Evolutionary conservation across 805 yeast genomes (phyloP), one percentile per base, ranked within the genome.

Genomic region (Saccharomycopsis synnaedendra): DNA sequence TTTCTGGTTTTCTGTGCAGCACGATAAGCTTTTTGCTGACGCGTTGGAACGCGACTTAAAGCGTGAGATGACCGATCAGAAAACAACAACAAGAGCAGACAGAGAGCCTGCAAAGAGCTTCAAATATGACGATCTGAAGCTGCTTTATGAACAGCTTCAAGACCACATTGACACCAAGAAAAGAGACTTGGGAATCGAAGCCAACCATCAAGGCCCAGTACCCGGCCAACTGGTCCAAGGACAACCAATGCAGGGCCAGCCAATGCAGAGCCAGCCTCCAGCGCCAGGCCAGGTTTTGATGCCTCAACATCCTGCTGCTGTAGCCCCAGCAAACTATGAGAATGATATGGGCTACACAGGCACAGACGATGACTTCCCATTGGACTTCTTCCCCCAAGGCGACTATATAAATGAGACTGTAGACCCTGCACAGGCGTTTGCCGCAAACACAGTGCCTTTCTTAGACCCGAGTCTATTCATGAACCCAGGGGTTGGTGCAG

Each of bases 1-100:
- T 61, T 87, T 83, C 63, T 93, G 97, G 97, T 88, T 85, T 62
- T 83, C 89, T 59, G 97, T 93, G 6, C 93, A 93, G 29, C 97
- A 90, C 64, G 96, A 89, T 60, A 80, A 83, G 60, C 68, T 90
- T 41, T 89, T 93, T 74, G 79, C 87, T 3, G 97, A 93, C 64
- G 97, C 97, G 0, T 66, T 93, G 41, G 97, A 89, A 61, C 72
- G 97, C 57, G 97, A 93, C 61, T 65, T 89, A 59, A 88, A 86
- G 64, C 80, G 84, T 56, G 96, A 89, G 60, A 61, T 68, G 46
- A 56, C 70, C 11, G 68, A 69, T 43, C 86, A 80, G 53, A 66
- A 66, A 5, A 74, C 93, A 2, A 82, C 96, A 0, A 85, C 97
- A 0, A 70, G 69, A 27, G 78, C 96, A 1, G 67, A 69, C 5